Evolutionary conservation across 192 early-diverging fungal species (phyloP), one percentile per base, ranked within the genome.

Genomic region (Coemansia sp.): DNA sequence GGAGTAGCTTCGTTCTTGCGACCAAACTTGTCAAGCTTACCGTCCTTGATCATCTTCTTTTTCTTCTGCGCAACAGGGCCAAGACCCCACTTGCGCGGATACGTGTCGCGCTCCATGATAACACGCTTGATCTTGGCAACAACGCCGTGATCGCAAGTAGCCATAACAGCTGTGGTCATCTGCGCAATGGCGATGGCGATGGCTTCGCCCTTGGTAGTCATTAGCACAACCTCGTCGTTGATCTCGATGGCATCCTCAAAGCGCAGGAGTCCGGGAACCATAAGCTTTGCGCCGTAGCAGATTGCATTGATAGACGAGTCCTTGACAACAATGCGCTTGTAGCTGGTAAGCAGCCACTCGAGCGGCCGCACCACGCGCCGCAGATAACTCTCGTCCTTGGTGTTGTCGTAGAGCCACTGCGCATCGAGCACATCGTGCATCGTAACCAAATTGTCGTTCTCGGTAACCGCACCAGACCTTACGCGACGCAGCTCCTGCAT

Each of bases 61-160:
- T 99, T 99, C 83, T 94, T 91, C 75, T 89, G 86, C 19, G 97
- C 97, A 76, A 93, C 88, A 26, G 96, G 96, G 50, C 97, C 97
- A 67, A 99, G 85, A 16, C 97, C 97, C 97, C 97, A 99, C 70
- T 93, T 89, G 59, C 95, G 90, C 50, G 97, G 97, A 81, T 99
- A 99, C 7, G 97, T 98, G 84, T 99, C 97, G 56, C 97, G 92
- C 84, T 99, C 97, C 97, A 99, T 99, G 66, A 99, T 98, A 38
- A 99, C 97, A 72, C 97, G 92, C 92, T 99, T 99, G 76, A 99
- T 97, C 88, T 97, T 97, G 74, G 97, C 95, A 63, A 99, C 95
- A 11, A 98, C 95, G 53, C 95, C 95, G 74, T 97, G 95, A 70
- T 97, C 95, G 83, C 92, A 93, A 8, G 95, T 92, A 39, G 92